Conservation (phyloP, 257 asterid genomes). For the Gentiana dahurica region DNA sequence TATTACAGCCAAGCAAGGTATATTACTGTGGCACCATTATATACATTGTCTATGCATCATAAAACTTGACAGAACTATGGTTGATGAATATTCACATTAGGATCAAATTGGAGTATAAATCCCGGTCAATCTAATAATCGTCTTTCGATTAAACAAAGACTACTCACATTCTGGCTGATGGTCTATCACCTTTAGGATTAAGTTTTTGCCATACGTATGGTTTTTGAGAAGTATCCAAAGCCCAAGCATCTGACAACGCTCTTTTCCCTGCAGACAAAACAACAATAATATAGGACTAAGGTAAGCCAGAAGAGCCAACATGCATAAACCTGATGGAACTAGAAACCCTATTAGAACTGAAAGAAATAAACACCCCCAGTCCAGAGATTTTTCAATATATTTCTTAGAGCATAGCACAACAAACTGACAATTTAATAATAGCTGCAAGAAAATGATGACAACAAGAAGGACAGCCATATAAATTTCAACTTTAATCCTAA, state of each 20-base stretch:
- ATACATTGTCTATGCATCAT: too few relatives aligned
- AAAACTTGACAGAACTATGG: too few relatives aligned
- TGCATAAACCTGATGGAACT: not conserved
- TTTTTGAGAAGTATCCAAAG: conserved; percentile 95
- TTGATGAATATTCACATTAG: too few relatives aligned
- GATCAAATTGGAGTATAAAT: too few relatives aligned
- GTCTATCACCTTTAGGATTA: conserved; percentile 91
- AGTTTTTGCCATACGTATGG: conserved; percentile 97
- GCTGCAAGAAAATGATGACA: not conserved
- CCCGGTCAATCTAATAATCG: too few relatives aligned
- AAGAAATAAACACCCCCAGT: too few relatives aligned
- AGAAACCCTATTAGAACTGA: too few relatives aligned
- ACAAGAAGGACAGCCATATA: not conserved
- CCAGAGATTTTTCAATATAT: too few relatives aligned
- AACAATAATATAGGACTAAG: conserved; percentile 5
- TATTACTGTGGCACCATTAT: too few relatives aligned
- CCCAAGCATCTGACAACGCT: conserved; percentile 98
- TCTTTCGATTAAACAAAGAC: conserved; percentile 8
- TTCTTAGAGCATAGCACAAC: too few relatives aligned
- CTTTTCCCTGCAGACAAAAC: conserved; percentile 59
- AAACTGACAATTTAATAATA: not conserved
- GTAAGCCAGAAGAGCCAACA: not conserved
- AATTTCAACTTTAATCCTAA: too few relatives aligned
- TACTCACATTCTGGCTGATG: conserved; percentile 94
- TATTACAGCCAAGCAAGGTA: too few relatives aligned